Percentiles rank a stretch among this genome's conserved stretches.
Evolutionary conservation across 345 rosid genomes (phyloP).

Genomic region (Brassica cretica): DNA sequence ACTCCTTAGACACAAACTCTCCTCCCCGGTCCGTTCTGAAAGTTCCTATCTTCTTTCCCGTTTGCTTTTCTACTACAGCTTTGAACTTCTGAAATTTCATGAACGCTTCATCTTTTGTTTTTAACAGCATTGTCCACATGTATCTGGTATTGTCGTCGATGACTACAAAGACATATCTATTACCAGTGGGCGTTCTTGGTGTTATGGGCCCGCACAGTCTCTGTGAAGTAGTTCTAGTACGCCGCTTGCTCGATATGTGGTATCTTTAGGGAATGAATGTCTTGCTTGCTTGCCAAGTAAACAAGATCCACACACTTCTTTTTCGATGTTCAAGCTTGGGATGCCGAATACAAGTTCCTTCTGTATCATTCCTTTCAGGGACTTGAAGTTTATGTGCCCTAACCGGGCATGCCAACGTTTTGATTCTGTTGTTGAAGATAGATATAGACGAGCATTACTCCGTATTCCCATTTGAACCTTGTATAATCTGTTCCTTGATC

Average conservation of each 20-base stretch:
- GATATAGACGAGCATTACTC: no score
- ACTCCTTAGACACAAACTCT: no score
- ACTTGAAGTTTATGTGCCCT: not conserved
- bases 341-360: not conserved
- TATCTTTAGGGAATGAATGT: no score
- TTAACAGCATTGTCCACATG: not conserved
- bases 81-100: no score
- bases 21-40: not conserved
- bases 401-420: not conserved
- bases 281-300: not conserved
- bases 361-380: not conserved
- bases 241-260: no score
- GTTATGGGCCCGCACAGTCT: no score
- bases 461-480: no score
- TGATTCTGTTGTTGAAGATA: no score
- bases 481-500: no score
- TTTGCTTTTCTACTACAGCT: not conserved
- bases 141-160: not conserved
- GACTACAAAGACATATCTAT: not conserved
- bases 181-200: not conserved
- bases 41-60: not conserved
- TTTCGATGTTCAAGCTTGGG: not conserved
- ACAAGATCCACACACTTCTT: not conserved
- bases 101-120: not conserved
- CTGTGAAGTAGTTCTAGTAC: no score